Conservation (phyloP, 1,284 basidiomycete species). For the Ceratobasidium sp. region DNA sequence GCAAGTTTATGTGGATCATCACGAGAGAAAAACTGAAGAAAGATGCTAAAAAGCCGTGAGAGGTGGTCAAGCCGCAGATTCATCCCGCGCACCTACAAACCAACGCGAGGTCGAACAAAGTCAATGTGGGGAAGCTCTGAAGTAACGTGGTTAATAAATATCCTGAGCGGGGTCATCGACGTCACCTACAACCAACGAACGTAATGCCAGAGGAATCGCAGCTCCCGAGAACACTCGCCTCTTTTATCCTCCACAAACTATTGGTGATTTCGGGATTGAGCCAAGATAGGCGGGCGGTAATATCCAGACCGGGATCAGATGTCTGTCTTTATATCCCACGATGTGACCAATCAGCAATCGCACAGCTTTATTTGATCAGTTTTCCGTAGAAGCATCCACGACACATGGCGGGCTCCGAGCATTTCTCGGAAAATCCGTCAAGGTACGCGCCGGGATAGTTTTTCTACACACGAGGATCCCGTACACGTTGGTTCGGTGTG, state of each 20-base stretch:
- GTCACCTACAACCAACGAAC: background rate
- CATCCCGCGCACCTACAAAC: background rate
- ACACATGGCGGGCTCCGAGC: conserved; percentile 14
- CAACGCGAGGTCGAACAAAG: conserved; percentile 21
- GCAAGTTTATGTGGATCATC: conserved; percentile 6
- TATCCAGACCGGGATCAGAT: conserved; percentile 4
- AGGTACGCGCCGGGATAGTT: background rate
- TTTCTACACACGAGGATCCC: background rate
- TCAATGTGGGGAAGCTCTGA: no score
- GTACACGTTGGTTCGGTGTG: no score
- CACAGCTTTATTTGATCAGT: conserved; percentile 18
- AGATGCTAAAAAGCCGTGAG: no score
- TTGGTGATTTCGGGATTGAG: background rate
- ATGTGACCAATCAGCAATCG: background rate
- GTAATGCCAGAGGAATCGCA: background rate
- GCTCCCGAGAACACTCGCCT: no score
- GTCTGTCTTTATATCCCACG: conserved; percentile 1
- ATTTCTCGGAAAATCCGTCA: background rate
- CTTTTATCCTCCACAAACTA: no score
- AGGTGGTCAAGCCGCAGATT: no score
- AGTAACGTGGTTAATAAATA: background rate
- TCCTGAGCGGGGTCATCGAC: no score
- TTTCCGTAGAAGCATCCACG: conserved; percentile 2
- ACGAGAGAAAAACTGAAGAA: background rate
- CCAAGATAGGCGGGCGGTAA: background rate